phyloP scores from a whole-genome alignment of 371 early-diverging fungal genomes.

The Lichtheimia corymbifera region DNA sequence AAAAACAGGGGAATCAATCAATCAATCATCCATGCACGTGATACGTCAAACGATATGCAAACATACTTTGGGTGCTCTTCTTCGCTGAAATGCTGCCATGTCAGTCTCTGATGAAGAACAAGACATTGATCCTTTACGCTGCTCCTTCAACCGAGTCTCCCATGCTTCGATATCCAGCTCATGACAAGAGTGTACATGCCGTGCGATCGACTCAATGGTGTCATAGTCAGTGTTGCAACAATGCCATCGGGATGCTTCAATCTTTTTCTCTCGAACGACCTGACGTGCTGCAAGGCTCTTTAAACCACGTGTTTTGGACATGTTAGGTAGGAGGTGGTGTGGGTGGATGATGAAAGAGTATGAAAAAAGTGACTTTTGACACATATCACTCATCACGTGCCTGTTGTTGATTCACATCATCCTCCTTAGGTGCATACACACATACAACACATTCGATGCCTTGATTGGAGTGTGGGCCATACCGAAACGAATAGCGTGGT shows the following conservation, averaged over 20 bases:
- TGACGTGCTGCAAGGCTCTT: slow-evolving; percentile 9
- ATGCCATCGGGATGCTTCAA: slow-evolving; percentile 4
- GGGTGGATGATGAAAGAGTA: no score
- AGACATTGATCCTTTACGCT: background rate
- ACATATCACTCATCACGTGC: no score
- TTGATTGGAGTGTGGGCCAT: no score
- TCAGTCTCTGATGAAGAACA: no score
- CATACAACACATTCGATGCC: no score
- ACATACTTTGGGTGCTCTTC: slow-evolving; percentile 17
- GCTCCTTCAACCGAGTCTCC: slow-evolving; percentile 7
- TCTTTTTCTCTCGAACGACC: slow-evolving; percentile 12
- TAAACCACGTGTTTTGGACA: background rate
- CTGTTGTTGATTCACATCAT: no score
- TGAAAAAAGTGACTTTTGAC: no score
- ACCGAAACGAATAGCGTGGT: background rate
- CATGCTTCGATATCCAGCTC: slow-evolving; percentile 12
- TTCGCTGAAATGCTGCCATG: background rate
- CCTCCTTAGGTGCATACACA: no score
- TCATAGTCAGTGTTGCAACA: slow-evolving; percentile 16
- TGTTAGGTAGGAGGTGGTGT: no score
- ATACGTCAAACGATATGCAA: background rate
- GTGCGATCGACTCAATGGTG: slow-evolving; percentile 13
- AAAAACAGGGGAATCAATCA: no score
- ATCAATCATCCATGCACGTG: background rate
- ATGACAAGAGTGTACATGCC: slow-evolving; percentile 15